These are phyloP conservation scores for Ascochyta clinopodiicola DNA, from an alignment of 2,329 filamentous ascomycete species.

Conservation along the genomic window DNA sequence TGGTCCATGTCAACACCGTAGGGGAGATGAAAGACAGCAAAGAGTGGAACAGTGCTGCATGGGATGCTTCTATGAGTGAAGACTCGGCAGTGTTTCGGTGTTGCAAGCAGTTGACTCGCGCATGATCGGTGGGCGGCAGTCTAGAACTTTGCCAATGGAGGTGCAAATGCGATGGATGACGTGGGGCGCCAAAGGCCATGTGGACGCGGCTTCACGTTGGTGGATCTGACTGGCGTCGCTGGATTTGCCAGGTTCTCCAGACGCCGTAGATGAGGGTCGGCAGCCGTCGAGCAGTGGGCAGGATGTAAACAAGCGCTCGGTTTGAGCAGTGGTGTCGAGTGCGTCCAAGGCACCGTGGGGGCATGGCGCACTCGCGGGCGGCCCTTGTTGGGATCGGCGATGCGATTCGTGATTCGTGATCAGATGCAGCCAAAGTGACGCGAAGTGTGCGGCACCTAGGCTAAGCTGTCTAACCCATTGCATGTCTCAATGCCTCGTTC, in stretches of 20 bases:
- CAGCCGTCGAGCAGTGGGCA: background rate
- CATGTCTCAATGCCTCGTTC: background rate
- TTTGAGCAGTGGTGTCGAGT: constrained; percentile 2
- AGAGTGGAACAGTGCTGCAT: background rate
- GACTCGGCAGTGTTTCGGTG: background rate
- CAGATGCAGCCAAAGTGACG: constrained; percentile 7
- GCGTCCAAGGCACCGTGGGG: background rate
- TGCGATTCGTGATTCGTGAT: constrained; percentile 4
- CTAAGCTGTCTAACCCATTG: background rate
- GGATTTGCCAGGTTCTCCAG: background rate
- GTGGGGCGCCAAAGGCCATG: constrained; percentile 1
- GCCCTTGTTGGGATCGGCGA: constrained; percentile 13
- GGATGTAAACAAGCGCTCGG: background rate
- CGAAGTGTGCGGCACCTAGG: constrained; percentile 1
- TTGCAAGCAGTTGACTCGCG: constrained; percentile 7
- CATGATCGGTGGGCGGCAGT: background rate
- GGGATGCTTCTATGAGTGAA: no score
- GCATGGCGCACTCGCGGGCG: background rate
- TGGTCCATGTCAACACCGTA: no score
- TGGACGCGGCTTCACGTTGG: constrained; percentile 8
- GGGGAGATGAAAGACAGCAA: no score
- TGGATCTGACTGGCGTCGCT: background rate
- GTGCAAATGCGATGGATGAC: constrained; percentile 5
- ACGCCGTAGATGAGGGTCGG: background rate
- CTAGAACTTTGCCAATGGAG: constrained; percentile 3